These are phyloP conservation scores for Hippophae tibetana DNA, from an alignment of 306 rosid species.

Conservation along the genomic window DNA sequence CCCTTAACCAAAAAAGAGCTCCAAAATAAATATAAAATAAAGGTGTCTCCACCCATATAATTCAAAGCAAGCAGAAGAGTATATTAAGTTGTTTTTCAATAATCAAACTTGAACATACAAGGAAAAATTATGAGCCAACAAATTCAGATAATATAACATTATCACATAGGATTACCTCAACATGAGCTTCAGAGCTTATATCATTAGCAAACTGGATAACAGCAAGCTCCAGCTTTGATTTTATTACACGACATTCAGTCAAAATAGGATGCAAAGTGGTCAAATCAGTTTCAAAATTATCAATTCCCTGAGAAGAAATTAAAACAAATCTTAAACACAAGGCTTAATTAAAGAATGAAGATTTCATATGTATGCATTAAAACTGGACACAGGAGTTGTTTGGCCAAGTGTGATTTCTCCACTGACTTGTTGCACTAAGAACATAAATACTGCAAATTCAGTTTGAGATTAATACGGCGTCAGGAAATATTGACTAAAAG, in stretches of 20 bases:
- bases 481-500: no score
- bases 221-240: conserved; percentile 76
- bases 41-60: no score
- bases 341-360: not conserved
- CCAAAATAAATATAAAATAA: no score
- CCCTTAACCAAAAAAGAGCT: no score
- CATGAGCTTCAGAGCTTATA: conserved; percentile 90
- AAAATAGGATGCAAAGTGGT: conserved; percentile 71
- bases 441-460: not conserved
- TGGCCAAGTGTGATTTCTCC: conserved; percentile 1
- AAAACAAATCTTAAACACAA: conserved; percentile 1
- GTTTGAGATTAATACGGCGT: no score
- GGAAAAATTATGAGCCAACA: not conserved
- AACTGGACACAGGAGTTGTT: not conserved
- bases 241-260: conserved; percentile 81
- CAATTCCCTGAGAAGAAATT: conserved; percentile 44
- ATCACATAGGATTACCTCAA: conserved; percentile 45
- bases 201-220: conserved; percentile 81
- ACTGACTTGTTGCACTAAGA: not conserved
- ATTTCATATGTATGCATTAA: not conserved
- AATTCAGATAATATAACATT: not conserved
- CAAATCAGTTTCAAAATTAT: conserved; percentile 55
- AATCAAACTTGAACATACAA: no score
- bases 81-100: not conserved
- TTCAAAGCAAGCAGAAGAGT: not conserved